These are phyloP conservation scores for Gentiana dahurica DNA, from an alignment of 257 asterid genomes.

Conservation along the genomic window DNA sequence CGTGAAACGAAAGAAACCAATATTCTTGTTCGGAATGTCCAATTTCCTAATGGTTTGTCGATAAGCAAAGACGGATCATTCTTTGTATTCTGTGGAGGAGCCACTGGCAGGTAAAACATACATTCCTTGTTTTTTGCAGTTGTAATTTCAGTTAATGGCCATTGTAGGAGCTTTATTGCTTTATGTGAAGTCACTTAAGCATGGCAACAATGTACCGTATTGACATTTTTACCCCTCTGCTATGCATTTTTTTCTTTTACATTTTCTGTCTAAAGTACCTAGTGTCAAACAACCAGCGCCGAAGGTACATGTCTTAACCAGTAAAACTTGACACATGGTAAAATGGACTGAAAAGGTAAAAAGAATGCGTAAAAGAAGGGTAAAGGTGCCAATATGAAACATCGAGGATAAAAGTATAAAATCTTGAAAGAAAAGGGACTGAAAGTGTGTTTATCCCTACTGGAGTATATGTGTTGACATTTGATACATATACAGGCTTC, in stretches of 20 bases:
- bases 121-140: not conserved
- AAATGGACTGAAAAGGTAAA: too few relatives aligned
- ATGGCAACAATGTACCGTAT: too few relatives aligned
- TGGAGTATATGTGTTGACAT: not conserved
- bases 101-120: conserved; percentile 50
- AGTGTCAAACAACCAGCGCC: too few relatives aligned
- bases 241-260: too few relatives aligned
- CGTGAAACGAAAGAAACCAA: conserved; percentile 56
- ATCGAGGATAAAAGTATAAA: too few relatives aligned
- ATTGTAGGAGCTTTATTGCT: not conserved
- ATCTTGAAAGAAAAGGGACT: too few relatives aligned
- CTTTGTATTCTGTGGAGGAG: conserved; percentile 71
- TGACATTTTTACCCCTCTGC: too few relatives aligned
- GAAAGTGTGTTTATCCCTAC: not conserved
- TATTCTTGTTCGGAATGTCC: conserved; percentile 59
- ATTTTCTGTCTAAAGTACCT: too few relatives aligned
- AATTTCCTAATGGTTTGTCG: conserved; percentile 84
- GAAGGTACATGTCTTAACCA: not conserved
- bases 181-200: too few relatives aligned
- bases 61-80: conserved; percentile 81
- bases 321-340: not conserved
- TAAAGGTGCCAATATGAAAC: too few relatives aligned
- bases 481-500: conserved; percentile 30
- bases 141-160: conserved; percentile 2
- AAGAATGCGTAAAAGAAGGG: too few relatives aligned